Conservation (phyloP, 768 basidiomycete genomes). For the Tylopilus subfusipes region DNA sequence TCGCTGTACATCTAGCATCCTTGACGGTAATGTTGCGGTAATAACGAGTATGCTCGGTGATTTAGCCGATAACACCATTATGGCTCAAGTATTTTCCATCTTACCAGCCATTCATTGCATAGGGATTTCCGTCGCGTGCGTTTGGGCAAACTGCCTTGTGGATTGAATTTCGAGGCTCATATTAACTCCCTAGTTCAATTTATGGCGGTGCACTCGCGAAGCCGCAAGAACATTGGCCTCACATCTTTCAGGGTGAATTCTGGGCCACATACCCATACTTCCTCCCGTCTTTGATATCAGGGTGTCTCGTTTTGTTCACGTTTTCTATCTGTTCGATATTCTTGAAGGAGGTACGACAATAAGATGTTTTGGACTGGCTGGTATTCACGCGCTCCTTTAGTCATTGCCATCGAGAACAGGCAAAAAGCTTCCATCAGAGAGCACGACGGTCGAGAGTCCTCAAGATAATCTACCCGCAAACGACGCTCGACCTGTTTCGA, state of each 20-base stretch:
- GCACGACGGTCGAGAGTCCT: background rate
- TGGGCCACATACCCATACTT: constrained; percentile 38
- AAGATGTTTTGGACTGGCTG: background rate
- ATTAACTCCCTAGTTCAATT: constrained; percentile 43
- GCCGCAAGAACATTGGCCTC: constrained; percentile 52
- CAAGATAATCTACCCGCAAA: background rate
- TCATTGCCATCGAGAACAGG: constrained; percentile 23
- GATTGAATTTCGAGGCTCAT: background rate
- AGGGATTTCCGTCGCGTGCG: background rate
- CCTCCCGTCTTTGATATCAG: constrained; percentile 31
- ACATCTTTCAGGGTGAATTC: constrained; percentile 40
- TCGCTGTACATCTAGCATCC: constrained; percentile 34
- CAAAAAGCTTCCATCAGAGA: constrained; percentile 1
- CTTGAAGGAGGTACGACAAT: constrained; percentile 31
- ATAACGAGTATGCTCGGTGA: no score
- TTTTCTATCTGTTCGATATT: constrained; percentile 21
- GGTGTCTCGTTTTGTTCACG: constrained; percentile 6
- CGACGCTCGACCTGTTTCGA: no score
- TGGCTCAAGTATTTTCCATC: no score
- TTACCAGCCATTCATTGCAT: no score
- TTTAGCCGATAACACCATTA: no score
- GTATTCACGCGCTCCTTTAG: constrained; percentile 11
- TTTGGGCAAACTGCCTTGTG: background rate
- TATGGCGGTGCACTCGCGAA: no score
- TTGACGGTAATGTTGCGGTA: constrained; percentile 46